Percentiles rank a stretch among this genome's conserved stretches.
Conservation (phyloP, 2,329 filamentous ascomycete species). For the Cladosporium oxysporum region DNA sequence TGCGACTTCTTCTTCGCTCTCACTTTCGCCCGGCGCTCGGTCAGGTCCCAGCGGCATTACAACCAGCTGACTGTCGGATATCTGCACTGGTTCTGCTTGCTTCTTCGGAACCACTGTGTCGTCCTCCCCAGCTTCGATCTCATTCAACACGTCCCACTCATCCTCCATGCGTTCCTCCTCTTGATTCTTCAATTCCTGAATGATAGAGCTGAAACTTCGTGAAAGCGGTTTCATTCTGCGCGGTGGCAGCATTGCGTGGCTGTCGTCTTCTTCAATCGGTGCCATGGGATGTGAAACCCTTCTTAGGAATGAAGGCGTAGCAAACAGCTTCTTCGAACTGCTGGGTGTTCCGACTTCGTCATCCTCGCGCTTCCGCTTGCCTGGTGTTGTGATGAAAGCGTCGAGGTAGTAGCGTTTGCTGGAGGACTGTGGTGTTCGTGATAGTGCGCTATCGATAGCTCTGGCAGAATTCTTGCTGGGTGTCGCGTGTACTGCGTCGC, state of each 20-base stretch:
- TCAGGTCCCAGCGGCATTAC: conserved; percentile 51
- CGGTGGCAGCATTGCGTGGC: conserved; percentile 36
- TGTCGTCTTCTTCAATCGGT: conserved; percentile 60
- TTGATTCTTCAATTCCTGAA: conserved; percentile 68
- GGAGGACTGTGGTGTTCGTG: conserved; percentile 53
- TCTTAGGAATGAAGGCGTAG: conserved; percentile 71
- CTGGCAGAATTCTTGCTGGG: conserved; percentile 37
- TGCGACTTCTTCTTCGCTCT: conserved; percentile 61
- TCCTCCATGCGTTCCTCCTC: conserved; percentile 72
- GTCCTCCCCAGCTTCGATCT: conserved; percentile 58
- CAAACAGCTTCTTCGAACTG: conserved; percentile 47
- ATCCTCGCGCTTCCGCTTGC: conserved; percentile 50
- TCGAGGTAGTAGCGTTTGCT: conserved; percentile 64
- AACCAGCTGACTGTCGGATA: conserved; percentile 46
- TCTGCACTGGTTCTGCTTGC: conserved; percentile 33
- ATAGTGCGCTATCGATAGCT: conserved; percentile 23
- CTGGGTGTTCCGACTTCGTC: conserved; percentile 35
- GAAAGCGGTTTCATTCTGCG: conserved; percentile 46
- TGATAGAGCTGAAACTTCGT: conserved; percentile 71
- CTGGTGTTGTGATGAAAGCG: conserved; percentile 63
- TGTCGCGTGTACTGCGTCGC: conserved; percentile 38
- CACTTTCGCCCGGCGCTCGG: conserved; percentile 47
- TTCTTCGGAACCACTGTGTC: conserved; percentile 19
- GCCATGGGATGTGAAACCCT: conserved; percentile 53
- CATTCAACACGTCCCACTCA: conserved; percentile 72